Base-by-base conservation (phyloP, 805 yeast species). In the Cyberlindnera japonica region DNA sequence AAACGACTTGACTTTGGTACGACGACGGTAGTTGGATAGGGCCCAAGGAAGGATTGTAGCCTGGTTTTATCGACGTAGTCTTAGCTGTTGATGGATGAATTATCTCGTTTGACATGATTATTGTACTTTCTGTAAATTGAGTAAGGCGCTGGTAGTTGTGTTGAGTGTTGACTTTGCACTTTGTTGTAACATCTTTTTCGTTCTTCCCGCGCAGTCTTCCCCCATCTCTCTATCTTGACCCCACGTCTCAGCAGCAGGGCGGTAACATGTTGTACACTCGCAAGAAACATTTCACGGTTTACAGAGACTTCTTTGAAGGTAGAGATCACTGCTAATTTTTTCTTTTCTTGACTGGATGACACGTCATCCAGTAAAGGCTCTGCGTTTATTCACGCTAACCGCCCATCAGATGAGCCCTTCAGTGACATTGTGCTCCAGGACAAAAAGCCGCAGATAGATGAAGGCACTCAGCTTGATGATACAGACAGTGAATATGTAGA, bases 1-100 rank as follows among this genome's bases (percentile, higher is more conserved):
- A 16, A 10, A 40, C 34, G 2, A 34, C 36, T 27, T 48, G 49
- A 16, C 33, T 41, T 29, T 53, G 56, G 32, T 48, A 53, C 7
- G 57, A 44, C 12, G 54, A 37, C 6, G 61, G 61, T 1, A 55
- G 47, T 29, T 57, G 60, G 15, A 57, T 50, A 3, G 61, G 61
- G 7, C 61, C 61, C 17, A 57, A 32, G 0, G 56, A 50, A 1
- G 61, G 60, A 22, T 57, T 55, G 33, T 57, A 57, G 2, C 61
- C 61, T 5, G 52, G 34, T 18, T 38, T 52, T 10, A 51, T 21
- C 1, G 47, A 34, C 2, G 51, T 26, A 1, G 44, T 18, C 31
- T 45, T 54, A 3, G 55, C 47, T 1, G 55, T 49, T 5, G 57
- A 49, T 7, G 58, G 57, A 6, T 52, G 50, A 12, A 54, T 51